Conservation (phyloP, 208 protist species). For the Entamoeba invadens region DNA sequence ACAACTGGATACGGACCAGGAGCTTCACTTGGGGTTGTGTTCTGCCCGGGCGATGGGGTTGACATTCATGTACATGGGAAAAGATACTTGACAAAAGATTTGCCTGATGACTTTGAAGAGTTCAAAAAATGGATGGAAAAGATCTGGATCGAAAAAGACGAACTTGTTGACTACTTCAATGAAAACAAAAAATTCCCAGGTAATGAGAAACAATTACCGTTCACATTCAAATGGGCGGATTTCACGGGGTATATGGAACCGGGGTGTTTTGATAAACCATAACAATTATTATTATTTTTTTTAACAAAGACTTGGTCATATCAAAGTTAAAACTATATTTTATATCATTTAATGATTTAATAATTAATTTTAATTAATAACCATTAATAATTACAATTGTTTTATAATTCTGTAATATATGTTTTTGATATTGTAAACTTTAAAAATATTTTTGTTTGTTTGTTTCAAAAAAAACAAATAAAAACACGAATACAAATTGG, state of each 20-base stretch:
- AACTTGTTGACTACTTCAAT: not conserved
- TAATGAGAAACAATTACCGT: not conserved
- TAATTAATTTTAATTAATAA: too few species aligned
- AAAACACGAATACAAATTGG: too few species aligned
- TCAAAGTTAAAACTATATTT: too few species aligned
- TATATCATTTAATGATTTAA: too few species aligned
- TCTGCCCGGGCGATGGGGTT: not conserved
- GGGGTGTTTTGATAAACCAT: not conserved
- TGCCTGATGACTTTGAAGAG: not conserved
- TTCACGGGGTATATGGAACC: not conserved
- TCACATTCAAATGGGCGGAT: not conserved
- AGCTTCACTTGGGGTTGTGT: not conserved
- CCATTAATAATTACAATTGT: too few species aligned
- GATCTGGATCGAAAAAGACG: not conserved
- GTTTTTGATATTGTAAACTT: too few species aligned
- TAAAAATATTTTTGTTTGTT: too few species aligned
- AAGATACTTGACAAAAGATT: not conserved
- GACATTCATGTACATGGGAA: not conserved
- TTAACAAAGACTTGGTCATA: not conserved
- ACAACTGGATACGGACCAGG: not conserved
- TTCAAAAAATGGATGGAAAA: not conserved
- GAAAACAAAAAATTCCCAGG: not conserved
- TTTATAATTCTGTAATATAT: too few species aligned
- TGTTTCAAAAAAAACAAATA: too few species aligned
- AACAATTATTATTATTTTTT: not conserved